Evolutionary conservation across 2,329 filamentous ascomycete genomes (phyloP).

Genomic region (Stagonosporopsis rhizophila): DNA sequence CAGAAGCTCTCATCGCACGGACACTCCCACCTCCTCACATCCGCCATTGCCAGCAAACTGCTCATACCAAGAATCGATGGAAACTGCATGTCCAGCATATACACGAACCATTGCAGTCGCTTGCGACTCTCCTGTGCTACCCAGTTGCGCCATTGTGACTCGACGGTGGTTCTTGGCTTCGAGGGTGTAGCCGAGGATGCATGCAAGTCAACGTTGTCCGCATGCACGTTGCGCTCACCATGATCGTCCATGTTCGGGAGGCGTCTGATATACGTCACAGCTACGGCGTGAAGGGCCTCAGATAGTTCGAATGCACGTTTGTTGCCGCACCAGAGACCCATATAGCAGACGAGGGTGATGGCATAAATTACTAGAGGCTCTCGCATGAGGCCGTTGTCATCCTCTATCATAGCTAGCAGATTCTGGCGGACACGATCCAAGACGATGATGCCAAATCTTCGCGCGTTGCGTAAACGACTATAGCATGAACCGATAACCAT

Average conservation of each 20-base stretch:
- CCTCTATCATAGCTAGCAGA: conserved; percentile 7
- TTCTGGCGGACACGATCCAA: conserved; percentile 12
- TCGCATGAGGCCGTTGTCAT: conserved; percentile 13
- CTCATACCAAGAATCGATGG: conserved; percentile 12
- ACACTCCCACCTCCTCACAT: conserved; percentile 11
- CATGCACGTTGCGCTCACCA: neutral
- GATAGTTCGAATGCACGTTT: conserved; percentile 15
- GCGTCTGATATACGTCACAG: conserved; percentile 13
- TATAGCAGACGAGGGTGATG: conserved; percentile 8
- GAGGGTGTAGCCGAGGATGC: neutral
- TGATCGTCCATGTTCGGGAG: neutral
- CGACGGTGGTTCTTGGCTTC: neutral
- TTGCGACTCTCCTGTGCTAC: conserved; percentile 4
- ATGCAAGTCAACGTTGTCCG: too few relatives aligned
- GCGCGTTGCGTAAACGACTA: conserved; percentile 9
- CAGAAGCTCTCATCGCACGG: conserved; percentile 15
- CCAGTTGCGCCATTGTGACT: conserved; percentile 6
- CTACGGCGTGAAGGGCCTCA: conserved; percentile 6
- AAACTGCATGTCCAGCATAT: conserved; percentile 10
- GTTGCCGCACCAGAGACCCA: conserved; percentile 19
- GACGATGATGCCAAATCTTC: conserved; percentile 15
- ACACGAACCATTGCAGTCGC: conserved; percentile 12
- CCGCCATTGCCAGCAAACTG: conserved; percentile 10
- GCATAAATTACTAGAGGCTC: conserved; percentile 13
- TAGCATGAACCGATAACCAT: conserved; percentile 17